Conservation (phyloP, 371 early-diverging fungal species). For the Mortierella sp. region DNA sequence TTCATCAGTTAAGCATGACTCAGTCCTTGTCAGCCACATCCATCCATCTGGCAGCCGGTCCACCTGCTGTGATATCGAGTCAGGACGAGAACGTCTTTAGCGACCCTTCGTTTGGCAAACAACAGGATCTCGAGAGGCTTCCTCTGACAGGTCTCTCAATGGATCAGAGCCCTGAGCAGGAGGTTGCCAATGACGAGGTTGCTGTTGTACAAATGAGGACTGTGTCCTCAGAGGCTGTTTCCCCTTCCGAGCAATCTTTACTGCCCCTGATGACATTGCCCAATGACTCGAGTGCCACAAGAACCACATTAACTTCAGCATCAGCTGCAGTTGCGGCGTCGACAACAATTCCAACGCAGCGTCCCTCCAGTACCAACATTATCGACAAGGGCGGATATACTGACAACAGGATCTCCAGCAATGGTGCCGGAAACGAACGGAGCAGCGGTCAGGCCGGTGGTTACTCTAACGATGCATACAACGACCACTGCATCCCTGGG, state of each 20-base stretch:
- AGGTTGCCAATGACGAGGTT: conserved; percentile 9
- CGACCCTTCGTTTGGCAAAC: no score
- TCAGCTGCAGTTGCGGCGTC: neutral
- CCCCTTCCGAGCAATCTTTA: conserved; percentile 5
- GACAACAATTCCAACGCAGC: neutral
- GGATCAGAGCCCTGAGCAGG: neutral
- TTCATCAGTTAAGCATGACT: no score
- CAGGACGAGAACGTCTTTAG: no score
- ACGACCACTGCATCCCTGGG: neutral
- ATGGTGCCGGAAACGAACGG: neutral
- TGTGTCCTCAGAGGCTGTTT: conserved; percentile 10
- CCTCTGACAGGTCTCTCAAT: neutral
- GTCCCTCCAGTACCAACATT: neutral
- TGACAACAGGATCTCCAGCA: neutral
- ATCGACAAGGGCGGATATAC: neutral
- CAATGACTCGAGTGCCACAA: neutral
- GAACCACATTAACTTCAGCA: conserved; percentile 7
- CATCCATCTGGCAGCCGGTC: no score
- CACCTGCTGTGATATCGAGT: no score
- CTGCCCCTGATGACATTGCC: conserved; percentile 33
- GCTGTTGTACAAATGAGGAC: conserved; percentile 21
- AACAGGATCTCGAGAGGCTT: neutral
- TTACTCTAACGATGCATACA: neutral
- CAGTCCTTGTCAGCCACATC: no score
- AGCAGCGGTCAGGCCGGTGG: neutral